Evolutionary conservation across 169 alveolate species (phyloP).

Genomic region (Plasmodium gonderi): DNA sequence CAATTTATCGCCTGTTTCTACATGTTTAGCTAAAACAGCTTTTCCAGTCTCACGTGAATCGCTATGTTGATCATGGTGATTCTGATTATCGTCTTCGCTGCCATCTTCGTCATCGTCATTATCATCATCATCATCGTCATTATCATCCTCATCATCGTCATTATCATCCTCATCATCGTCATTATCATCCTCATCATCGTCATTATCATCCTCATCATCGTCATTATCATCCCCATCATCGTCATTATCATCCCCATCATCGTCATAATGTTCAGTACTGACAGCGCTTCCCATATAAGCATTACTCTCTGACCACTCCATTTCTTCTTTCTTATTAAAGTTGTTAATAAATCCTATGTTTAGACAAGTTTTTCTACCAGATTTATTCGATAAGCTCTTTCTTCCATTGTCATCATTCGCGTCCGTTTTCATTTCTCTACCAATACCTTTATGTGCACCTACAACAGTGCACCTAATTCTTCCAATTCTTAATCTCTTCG

Average conservation of each 20-base stretch:
- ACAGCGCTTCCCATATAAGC: no score
- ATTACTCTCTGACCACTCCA: background rate
- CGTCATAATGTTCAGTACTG: no score
- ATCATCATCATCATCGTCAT: background rate
- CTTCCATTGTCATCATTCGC: background rate
- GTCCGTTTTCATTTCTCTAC: background rate
- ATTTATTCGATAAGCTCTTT: background rate
- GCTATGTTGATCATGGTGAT: no score
- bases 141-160: background rate
- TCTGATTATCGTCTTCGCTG: no score
- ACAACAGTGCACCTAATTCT: constrained; percentile 3
- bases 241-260: no score
- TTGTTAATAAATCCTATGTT: background rate
- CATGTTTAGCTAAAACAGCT: no score
- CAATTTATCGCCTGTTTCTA: no score
- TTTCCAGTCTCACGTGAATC: no score
- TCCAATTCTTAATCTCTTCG: background rate
- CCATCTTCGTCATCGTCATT: background rate
- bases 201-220: background rate
- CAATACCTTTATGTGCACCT: background rate
- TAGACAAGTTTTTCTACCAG: background rate
- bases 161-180: background rate
- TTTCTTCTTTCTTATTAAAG: background rate
- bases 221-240: background rate
- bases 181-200: background rate